These are phyloP conservation scores for Capsicum pubescens DNA, from an alignment of 257 asterid genomes.

Conservation along the genomic window DNA sequence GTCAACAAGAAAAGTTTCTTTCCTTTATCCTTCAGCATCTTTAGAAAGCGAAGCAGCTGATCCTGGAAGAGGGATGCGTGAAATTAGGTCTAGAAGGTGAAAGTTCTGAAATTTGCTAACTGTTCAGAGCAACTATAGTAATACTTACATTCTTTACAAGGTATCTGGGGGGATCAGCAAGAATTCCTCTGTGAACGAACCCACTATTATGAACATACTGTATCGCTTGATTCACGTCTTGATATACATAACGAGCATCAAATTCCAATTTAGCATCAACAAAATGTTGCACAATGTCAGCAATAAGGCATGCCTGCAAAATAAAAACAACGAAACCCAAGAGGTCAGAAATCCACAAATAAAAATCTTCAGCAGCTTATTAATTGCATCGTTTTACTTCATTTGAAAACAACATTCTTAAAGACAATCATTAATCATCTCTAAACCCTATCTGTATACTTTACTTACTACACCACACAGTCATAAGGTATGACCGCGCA, in stretches of 20 bases:
- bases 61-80: constrained; percentile 51
- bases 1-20: constrained; percentile 94
- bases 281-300: constrained; percentile 95
- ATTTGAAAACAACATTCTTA: background rate
- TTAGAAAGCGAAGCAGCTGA: constrained; percentile 70
- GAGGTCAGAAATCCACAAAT: background rate
- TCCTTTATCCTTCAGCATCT: constrained; percentile 84
- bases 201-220: constrained; percentile 94
- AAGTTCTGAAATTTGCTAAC: background rate
- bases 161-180: constrained; percentile 80
- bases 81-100: background rate
- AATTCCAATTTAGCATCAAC: constrained; percentile 95
- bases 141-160: constrained; percentile 83
- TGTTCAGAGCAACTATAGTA: background rate
- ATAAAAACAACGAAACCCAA: constrained; percentile 23
- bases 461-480: background rate
- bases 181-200: constrained; percentile 82
- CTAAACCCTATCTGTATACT: too few relatives aligned
- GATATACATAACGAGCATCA: constrained; percentile 85
- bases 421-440: too few relatives aligned
- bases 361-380: background rate
- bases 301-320: constrained; percentile 93
- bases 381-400: background rate
- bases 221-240: constrained; percentile 90
- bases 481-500: background rate